Conservation (phyloP, 2,329 filamentous ascomycete genomes). For the Verticillium nubilum region DNA sequence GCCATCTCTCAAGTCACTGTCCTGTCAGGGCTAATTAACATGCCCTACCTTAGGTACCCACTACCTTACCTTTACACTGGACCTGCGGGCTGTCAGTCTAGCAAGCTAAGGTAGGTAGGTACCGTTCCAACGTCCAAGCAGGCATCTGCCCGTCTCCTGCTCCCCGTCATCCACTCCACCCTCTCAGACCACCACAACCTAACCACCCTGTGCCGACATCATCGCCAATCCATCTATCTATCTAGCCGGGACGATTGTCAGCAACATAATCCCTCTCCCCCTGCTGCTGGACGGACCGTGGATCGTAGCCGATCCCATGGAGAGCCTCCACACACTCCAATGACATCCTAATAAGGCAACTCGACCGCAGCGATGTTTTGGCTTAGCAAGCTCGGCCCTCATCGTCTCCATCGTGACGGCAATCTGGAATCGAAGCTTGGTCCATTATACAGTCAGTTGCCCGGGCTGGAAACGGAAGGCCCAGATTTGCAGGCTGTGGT, state of each 20-base stretch:
- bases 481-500: neutral
- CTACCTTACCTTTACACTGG: neutral
- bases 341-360: neutral
- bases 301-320: neutral
- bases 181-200: neutral
- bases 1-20: neutral
- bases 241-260: neutral
- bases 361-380: neutral
- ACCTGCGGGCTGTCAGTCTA: neutral
- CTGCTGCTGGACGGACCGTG: neutral
- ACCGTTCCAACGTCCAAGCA: neutral
- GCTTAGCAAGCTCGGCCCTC: neutral
- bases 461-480: neutral
- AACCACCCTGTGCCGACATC: neutral
- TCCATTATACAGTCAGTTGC: neutral
- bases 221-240: neutral
- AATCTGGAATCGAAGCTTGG: neutral
- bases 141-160: neutral
- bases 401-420: neutral
- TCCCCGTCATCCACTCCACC: neutral
- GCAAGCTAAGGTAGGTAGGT: no score
- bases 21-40: neutral
- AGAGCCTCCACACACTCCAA: neutral
- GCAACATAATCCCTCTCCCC: neutral
- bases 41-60: no score